These are phyloP conservation scores for Piper betle DNA, from an alignment of 164 flowering plant species.

Conservation along the genomic window DNA sequence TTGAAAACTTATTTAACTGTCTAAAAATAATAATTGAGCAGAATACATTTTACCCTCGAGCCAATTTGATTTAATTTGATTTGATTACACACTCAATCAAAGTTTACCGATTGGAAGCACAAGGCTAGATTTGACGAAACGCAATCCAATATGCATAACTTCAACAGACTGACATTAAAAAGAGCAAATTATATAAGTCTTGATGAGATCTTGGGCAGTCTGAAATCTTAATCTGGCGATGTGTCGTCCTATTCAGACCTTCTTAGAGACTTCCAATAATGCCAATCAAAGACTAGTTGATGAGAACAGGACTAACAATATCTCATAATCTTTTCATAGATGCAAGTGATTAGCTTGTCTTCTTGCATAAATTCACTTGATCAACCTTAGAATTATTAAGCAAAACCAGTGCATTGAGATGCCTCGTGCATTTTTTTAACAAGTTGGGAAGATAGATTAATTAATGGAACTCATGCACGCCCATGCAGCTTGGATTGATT, in stretches of 20 bases:
- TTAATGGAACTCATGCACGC: background rate
- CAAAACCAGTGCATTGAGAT: background rate
- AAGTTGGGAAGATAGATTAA: background rate
- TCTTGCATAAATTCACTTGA: background rate
- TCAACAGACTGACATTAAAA: too few species aligned
- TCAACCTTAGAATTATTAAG: background rate
- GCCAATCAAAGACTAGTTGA: background rate
- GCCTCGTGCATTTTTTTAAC: background rate
- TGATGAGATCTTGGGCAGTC: background rate
- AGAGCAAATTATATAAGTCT: background rate
- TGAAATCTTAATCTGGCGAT: background rate
- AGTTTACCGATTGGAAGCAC: too few species aligned
- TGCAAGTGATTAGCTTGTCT: too few species aligned
- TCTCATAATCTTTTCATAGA: background rate
- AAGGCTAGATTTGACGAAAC: too few species aligned
- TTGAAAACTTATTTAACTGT: too few species aligned
- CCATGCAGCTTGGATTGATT: background rate
- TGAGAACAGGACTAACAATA: background rate
- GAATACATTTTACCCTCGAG: too few species aligned
- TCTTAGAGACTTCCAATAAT: background rate
- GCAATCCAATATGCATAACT: too few species aligned
- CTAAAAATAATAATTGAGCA: too few species aligned
- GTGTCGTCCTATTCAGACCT: background rate
- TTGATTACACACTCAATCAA: too few species aligned
- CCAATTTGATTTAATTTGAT: too few species aligned